These are phyloP conservation scores for Gossypium stocksii DNA, from an alignment of 345 rosid species.

Conservation along the genomic window DNA sequence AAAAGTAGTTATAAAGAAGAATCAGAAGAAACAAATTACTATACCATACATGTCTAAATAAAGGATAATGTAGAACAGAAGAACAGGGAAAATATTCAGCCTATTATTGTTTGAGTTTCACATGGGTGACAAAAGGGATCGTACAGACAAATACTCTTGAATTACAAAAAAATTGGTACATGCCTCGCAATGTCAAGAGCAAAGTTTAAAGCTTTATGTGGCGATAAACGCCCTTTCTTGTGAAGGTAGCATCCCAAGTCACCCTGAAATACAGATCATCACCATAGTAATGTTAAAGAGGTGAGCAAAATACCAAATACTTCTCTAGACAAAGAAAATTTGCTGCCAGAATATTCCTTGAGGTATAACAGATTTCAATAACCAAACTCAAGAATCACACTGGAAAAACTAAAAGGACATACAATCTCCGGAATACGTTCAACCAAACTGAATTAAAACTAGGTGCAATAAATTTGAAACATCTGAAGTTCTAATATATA, in stretches of 20 bases:
- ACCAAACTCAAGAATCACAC: background rate
- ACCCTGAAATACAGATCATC: constrained; percentile 52
- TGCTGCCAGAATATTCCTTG: background rate
- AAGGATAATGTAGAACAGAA: background rate
- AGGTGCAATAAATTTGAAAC: background rate
- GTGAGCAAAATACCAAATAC: background rate
- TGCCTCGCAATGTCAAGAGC: constrained; percentile 91
- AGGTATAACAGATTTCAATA: background rate
- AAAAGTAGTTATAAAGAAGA: constrained; percentile 8
- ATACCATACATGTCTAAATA: background rate
- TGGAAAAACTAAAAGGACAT: background rate
- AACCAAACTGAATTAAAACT: background rate
- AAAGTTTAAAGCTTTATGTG: constrained; percentile 67
- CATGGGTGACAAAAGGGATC: background rate
- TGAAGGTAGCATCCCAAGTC: constrained; percentile 76
- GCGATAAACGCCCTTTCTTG: constrained; percentile 88
- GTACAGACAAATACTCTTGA: background rate
- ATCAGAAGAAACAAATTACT: background rate
- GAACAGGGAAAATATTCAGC: background rate
- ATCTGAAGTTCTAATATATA: constrained; percentile 7
- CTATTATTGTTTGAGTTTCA: background rate
- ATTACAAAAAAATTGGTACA: constrained; percentile 19
- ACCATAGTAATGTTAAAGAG: background rate
- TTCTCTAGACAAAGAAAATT: background rate
- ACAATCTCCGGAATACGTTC: background rate